Percentiles rank a stretch among this genome's conserved stretches.
Evolutionary conservation across 768 basidiomycete species (phyloP).

Genomic region (Serendipita indica): DNA sequence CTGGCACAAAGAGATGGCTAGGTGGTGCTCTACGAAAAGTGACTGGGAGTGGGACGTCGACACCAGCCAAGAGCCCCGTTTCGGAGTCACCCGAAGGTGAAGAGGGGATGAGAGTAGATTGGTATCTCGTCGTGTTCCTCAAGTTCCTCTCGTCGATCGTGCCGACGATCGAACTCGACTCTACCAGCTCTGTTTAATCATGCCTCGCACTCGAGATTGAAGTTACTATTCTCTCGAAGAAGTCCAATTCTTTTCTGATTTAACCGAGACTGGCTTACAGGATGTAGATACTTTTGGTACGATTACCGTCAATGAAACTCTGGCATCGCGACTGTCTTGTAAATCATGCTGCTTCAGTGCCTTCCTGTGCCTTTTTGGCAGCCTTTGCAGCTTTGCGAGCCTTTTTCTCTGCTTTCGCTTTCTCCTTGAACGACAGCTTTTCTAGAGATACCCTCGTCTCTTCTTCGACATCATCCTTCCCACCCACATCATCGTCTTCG

Average conservation of each 20-base stretch:
- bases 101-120: conserved; percentile 92
- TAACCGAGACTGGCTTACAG: not conserved
- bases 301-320: not conserved
- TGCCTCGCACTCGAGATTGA: not conserved
- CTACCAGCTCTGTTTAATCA: conserved; percentile 44
- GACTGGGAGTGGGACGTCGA: conserved; percentile 39
- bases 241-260: not conserved
- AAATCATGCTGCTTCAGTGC: too few relatives aligned
- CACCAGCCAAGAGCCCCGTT: conserved; percentile 30
- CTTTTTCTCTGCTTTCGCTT: conserved; percentile 1
- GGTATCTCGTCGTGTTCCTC: conserved; percentile 95
- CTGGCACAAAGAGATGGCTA: conserved; percentile 63
- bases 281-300: not conserved
- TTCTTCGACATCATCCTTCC: not conserved
- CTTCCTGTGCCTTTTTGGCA: not conserved
- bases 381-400: conserved; percentile 3
- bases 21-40: conserved; percentile 51
- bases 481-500: conserved; percentile 6
- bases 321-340: too few relatives aligned
- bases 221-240: not conserved
- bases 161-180: conserved; percentile 96
- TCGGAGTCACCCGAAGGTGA: conserved; percentile 38
- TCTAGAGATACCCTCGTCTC: not conserved
- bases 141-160: conserved; percentile 98
- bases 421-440: conserved; percentile 4